These are phyloP conservation scores for Caryopteris hybrid DNA, from an alignment of 305 asterid species.

Conservation along the genomic window DNA sequence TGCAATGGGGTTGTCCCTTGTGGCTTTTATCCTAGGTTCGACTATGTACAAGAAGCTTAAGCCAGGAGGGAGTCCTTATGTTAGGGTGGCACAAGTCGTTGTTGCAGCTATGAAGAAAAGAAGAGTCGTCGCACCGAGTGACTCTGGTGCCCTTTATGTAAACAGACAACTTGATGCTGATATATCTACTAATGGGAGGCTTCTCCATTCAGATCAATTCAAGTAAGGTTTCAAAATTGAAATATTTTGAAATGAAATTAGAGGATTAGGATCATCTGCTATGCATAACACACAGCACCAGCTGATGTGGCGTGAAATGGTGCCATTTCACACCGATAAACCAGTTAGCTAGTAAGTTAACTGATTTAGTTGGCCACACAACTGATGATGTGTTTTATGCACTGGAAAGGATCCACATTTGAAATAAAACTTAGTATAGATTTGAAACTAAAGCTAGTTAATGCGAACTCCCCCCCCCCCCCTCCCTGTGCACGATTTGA, in stretches of 20 bases:
- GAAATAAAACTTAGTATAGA: background rate
- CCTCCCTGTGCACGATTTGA: background rate
- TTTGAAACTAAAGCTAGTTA: background rate
- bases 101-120: constrained; percentile 60
- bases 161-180: constrained; percentile 53
- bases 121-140: constrained; percentile 23
- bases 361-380: too few relatives aligned
- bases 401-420: background rate
- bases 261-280: too few relatives aligned
- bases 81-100: constrained; percentile 53
- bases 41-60: constrained; percentile 51
- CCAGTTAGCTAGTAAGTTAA: too few relatives aligned
- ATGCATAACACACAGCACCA: too few relatives aligned
- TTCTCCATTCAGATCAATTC: constrained; percentile 59
- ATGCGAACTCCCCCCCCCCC: background rate
- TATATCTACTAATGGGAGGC: constrained; percentile 54
- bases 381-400: too few relatives aligned
- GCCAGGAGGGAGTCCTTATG: constrained; percentile 76
- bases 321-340: too few relatives aligned
- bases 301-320: too few relatives aligned
- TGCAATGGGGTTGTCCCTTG: constrained; percentile 49
- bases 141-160: constrained; percentile 33
- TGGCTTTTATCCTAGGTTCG: constrained; percentile 49
- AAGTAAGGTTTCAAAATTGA: constrained; percentile 33
- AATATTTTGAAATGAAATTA: background rate